These are phyloP conservation scores for Sphaerobolus stellatus DNA, from an alignment of 1,284 basidiomycete genomes.

Conservation along the genomic window DNA sequence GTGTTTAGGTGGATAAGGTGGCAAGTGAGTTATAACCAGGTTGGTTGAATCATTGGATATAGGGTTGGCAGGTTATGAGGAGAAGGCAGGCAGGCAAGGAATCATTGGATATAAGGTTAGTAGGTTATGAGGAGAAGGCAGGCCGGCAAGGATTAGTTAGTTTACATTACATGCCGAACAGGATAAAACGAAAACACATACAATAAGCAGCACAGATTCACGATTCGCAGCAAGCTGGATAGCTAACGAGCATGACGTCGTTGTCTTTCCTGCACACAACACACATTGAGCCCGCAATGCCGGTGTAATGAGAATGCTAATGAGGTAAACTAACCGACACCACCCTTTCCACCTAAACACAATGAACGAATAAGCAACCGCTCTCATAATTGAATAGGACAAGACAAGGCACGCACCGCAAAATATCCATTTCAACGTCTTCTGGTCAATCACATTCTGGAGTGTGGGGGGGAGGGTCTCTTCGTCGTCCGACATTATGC, in stretches of 20 bases:
- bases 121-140: too few species aligned
- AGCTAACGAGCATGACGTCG: constrained; percentile 93
- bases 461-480: constrained; percentile 75
- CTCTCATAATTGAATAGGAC: constrained; percentile 16
- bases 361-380: constrained; percentile 7
- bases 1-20: too few species aligned
- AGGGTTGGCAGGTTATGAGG: too few species aligned
- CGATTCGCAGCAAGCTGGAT: constrained; percentile 86
- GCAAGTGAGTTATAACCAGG: too few species aligned
- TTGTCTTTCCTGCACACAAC: constrained; percentile 79
- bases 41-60: too few species aligned
- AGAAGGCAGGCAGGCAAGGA: too few species aligned
- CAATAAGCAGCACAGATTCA: constrained; percentile 91
- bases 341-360: constrained; percentile 83
- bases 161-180: too few species aligned
- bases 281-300: constrained; percentile 8
- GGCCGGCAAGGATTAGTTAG: too few species aligned
- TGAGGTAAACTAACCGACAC: constrained; percentile 68
- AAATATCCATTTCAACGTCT: constrained; percentile 92
- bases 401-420: constrained; percentile 64
- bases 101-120: too few species aligned
- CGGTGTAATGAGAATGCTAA: constrained; percentile 1
- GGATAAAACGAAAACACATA: constrained; percentile 43
- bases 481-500: constrained; percentile 21
- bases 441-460: constrained; percentile 89